These are phyloP conservation scores for Pythium folliculosum DNA, from an alignment of 352 stramenopile species.

Conservation along the genomic window DNA sequence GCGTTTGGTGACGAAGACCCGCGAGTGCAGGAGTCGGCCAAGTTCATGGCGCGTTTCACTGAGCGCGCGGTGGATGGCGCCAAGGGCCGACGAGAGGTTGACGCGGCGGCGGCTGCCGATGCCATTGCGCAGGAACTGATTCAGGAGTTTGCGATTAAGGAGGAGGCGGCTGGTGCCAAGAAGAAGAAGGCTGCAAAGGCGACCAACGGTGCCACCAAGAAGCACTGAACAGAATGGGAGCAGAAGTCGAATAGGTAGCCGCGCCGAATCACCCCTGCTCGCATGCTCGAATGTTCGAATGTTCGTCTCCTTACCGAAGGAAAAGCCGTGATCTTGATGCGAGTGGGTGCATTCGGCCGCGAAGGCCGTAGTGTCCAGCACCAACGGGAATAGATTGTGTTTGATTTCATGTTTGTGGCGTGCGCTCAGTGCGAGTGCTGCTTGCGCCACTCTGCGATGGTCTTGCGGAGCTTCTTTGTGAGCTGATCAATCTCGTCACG, in stretches of 20 bases:
- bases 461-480: constrained; percentile 90
- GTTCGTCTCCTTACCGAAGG: not conserved
- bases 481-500: constrained; percentile 93
- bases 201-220: constrained; percentile 43
- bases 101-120: constrained; percentile 74
- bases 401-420: not conserved
- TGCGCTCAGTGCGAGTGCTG: constrained; percentile 17
- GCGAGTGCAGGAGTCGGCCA: constrained; percentile 74
- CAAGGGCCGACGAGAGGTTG: constrained; percentile 77
- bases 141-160: constrained; percentile 77
- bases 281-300: no score
- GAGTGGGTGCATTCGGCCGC: no score
- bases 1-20: constrained; percentile 80
- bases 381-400: constrained; percentile 10
- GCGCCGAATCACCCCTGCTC: not conserved
- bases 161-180: constrained; percentile 42
- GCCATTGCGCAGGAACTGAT: constrained; percentile 76
- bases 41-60: constrained; percentile 88
- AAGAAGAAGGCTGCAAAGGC: constrained; percentile 68
- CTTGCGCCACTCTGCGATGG: constrained; percentile 58
- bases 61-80: constrained; percentile 86
- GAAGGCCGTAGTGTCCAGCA: no score
- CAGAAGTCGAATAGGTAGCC: constrained; percentile 2
- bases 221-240: constrained; percentile 44
- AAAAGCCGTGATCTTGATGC: no score